Evolutionary conservation across 345 rosid species (phyloP), one percentile per base, ranked within the genome.

Genomic region (Citrus maxima): DNA sequence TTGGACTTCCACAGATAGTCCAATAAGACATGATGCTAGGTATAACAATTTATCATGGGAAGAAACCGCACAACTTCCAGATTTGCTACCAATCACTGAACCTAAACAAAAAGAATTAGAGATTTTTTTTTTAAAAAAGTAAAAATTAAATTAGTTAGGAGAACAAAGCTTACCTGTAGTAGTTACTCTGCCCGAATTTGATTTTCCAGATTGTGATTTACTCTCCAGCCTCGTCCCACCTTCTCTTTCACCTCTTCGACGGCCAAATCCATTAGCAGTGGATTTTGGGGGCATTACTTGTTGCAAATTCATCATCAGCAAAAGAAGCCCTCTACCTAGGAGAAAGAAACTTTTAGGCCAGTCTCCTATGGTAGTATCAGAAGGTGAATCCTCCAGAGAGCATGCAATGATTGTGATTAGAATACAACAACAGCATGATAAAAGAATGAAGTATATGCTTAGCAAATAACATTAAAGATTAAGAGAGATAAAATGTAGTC

Each of bases 1-100:
- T 84, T 93, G 96, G 78, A 88, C 97, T 76, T 94, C 98, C 80
- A 97, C 98, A 69, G 67, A 85, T 69, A 90, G 97, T 79, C 98
- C 99, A 74, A 97, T 88, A 61, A 90, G 87, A 86, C 91, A 88
- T 61, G 95, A 82, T 54, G 93, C 69, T 72, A 92, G 70, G 85
- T 92, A 97, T 70, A 90, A 82, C 74, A 94, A 81, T 70, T 95
- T 88, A 81, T 93, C 99, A 13, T 88, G 90, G 4, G 88, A 87
- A 82, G 88, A 86, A 75, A 82, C 86, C 80, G 80, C 88, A 64
- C 22, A 80, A 77, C 78, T 88, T 81, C 85, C 93, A 86, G 79
- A 77, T 84, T 83, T 93, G 76, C 84, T 83, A 70, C 79, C 85
- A 72, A 77, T 61, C 65, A 24, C 75, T 46, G 85, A 80, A 90